phyloP scores from a whole-genome alignment of 2,329 filamentous ascomycete species.

The Trichoderma oligosporum region DNA sequence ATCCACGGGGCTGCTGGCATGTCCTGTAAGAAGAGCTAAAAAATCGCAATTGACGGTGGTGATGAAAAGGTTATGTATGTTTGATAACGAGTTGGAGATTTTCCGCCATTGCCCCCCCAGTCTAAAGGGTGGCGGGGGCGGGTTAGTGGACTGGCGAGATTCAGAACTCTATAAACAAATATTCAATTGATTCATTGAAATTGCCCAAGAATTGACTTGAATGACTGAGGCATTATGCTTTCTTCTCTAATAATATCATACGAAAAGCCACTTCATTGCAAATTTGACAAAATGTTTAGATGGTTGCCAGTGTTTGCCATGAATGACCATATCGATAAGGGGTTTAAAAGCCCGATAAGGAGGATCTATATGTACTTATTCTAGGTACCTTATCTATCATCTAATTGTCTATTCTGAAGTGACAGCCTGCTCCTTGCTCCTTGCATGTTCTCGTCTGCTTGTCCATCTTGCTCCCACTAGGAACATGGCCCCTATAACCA shows the following conservation, averaged over 20 bases:
- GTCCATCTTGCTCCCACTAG: slow-evolving; percentile 40
- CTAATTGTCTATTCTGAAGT: not conserved
- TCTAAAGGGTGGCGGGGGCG: not conserved
- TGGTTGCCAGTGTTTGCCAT: too few relatives aligned
- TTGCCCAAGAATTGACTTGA: too few relatives aligned
- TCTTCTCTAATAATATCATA: too few relatives aligned
- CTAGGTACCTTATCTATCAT: too few relatives aligned
- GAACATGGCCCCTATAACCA: slow-evolving; percentile 43
- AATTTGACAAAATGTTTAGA: too few relatives aligned
- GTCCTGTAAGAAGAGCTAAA: slow-evolving; percentile 8
- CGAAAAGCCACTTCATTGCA: too few relatives aligned
- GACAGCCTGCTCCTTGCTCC: not conserved
- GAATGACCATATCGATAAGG: too few relatives aligned
- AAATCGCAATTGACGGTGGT: not conserved
- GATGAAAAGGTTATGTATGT: not conserved
- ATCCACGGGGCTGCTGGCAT: slow-evolving; percentile 37
- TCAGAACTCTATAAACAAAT: not conserved
- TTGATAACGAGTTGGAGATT: slow-evolving; percentile 3
- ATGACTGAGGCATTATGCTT: too few relatives aligned
- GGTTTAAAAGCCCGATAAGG: too few relatives aligned
- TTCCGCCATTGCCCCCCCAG: not conserved
- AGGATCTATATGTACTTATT: too few relatives aligned
- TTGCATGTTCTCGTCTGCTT: slow-evolving; percentile 25
- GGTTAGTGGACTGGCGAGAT: not conserved
- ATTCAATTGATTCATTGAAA: not conserved